phyloP scores from a whole-genome alignment of 139 green algal species.

The Picochlorum sp. region DNA sequence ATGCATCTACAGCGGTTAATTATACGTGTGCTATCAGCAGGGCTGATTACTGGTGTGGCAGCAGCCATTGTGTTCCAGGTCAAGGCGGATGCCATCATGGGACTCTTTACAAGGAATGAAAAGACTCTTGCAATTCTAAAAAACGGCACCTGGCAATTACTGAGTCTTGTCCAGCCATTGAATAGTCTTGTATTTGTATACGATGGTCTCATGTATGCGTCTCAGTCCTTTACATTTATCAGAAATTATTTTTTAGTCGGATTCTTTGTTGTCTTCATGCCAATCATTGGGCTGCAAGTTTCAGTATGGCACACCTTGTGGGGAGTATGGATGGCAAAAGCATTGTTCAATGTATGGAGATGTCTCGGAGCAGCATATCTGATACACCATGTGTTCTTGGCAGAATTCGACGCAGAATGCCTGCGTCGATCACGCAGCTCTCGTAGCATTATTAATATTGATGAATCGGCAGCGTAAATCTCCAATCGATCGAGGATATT shows the following conservation, averaged over 20 bases:
- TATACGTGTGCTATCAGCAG: constrained; percentile 34
- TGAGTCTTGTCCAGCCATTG: constrained; percentile 43
- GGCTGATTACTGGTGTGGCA: constrained; percentile 16
- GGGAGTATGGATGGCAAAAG: constrained; percentile 44
- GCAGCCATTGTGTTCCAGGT: constrained; percentile 17
- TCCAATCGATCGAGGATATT: no score
- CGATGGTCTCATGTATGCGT: constrained; percentile 53
- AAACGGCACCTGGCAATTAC: constrained; percentile 30
- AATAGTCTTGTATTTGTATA: constrained; percentile 58
- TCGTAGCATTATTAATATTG: not conserved
- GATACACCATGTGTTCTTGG: constrained; percentile 34
- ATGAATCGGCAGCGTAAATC: no score
- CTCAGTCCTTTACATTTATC: constrained; percentile 46
- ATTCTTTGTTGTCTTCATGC: constrained; percentile 44
- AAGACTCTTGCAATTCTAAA: constrained; percentile 9
- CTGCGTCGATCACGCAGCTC: not conserved
- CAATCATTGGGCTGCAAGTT: constrained; percentile 22
- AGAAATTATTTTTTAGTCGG: constrained; percentile 36
- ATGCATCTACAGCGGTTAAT: constrained; percentile 25
- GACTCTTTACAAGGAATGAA: constrained; percentile 36
- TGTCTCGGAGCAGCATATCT: constrained; percentile 33
- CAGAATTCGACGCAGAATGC: constrained; percentile 10
- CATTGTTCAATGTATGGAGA: constrained; percentile 43
- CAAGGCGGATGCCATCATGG: constrained; percentile 16
- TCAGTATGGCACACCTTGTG: constrained; percentile 22